phyloP scores from a whole-genome alignment of 192 early-diverging fungal genomes.

The Chytriomyces sp. region DNA sequence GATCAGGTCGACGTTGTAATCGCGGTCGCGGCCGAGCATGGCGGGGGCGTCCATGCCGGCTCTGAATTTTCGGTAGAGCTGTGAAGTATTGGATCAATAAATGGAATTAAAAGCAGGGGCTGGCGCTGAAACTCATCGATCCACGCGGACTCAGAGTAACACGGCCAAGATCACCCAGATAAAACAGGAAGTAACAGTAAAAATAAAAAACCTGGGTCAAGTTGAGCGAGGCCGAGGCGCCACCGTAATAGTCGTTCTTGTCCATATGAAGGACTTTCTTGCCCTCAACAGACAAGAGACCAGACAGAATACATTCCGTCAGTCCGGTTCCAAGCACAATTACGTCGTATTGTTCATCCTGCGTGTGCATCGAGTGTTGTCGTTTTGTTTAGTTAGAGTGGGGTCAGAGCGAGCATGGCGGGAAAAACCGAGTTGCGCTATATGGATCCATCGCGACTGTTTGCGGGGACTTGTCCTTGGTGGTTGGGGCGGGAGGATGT shows the following conservation, averaged over 20 bases:
- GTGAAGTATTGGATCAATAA: not conserved
- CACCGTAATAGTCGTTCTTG: conserved; percentile 93
- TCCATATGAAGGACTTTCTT: conserved; percentile 74
- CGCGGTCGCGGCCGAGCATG: conserved; percentile 68
- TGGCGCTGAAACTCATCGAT: not conserved
- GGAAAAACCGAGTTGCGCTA: too few relatives aligned
- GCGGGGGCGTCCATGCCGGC: conserved; percentile 53
- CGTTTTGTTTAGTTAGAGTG: too few relatives aligned
- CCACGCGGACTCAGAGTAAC: not conserved
- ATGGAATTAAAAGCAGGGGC: not conserved
- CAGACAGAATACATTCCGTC: conserved; percentile 70
- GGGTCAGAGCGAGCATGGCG: too few relatives aligned
- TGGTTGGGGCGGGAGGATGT: too few relatives aligned
- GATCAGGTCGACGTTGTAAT: conserved; percentile 97
- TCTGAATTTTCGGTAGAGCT: conserved; percentile 65
- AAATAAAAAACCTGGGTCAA: conserved; percentile 79
- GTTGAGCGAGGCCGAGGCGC: conserved; percentile 93
- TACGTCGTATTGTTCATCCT: conserved; percentile 67
- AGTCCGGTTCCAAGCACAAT: conserved; percentile 71
- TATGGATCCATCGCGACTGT: too few relatives aligned
- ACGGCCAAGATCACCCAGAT: not conserved
- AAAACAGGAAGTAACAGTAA: not conserved
- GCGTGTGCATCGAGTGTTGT: not conserved
- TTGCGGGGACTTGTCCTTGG: too few relatives aligned
- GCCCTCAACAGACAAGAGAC: conserved; percentile 67